phyloP scores from a whole-genome alignment of 2,329 filamentous ascomycete species.

The Pyrenochaeta sp. region DNA sequence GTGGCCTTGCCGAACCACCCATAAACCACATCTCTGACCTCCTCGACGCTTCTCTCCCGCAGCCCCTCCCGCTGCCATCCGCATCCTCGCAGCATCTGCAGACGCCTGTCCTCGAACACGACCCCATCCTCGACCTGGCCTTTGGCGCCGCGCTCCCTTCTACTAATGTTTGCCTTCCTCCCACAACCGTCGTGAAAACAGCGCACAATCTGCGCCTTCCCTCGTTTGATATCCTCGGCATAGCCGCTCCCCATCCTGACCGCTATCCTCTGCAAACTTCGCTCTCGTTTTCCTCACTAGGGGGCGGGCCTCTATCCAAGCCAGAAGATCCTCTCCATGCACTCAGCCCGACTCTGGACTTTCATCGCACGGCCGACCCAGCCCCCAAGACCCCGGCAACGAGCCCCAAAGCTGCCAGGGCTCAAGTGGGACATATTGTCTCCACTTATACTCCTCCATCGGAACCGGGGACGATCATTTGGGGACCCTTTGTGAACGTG shows the following conservation, averaged over 20 bases:
- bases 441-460: constrained; percentile 55
- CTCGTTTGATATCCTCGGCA: constrained; percentile 61
- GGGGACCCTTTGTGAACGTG: constrained; percentile 48
- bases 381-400: constrained; percentile 19
- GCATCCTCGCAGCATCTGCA: constrained; percentile 25
- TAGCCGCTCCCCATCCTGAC: constrained; percentile 57
- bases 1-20: constrained; percentile 12
- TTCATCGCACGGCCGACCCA: constrained; percentile 25
- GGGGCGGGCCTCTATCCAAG: constrained; percentile 48
- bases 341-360: constrained; percentile 41
- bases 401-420: constrained; percentile 30
- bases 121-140: constrained; percentile 33
- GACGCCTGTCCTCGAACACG: constrained; percentile 35
- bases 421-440: constrained; percentile 44
- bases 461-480: constrained; percentile 51
- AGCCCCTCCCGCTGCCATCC: constrained; percentile 40
- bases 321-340: constrained; percentile 51
- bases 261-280: constrained; percentile 36
- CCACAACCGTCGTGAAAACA: constrained; percentile 39
- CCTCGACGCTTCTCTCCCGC: constrained; percentile 37
- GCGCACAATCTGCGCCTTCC: constrained; percentile 58
- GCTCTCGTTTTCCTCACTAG: constrained; percentile 40
- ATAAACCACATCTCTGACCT: constrained; percentile 26
- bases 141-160: constrained; percentile 38
- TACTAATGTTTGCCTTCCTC: constrained; percentile 38